Conservation (phyloP, 192 early-diverging fungal genomes). For the Funneliformis geosporum region DNA sequence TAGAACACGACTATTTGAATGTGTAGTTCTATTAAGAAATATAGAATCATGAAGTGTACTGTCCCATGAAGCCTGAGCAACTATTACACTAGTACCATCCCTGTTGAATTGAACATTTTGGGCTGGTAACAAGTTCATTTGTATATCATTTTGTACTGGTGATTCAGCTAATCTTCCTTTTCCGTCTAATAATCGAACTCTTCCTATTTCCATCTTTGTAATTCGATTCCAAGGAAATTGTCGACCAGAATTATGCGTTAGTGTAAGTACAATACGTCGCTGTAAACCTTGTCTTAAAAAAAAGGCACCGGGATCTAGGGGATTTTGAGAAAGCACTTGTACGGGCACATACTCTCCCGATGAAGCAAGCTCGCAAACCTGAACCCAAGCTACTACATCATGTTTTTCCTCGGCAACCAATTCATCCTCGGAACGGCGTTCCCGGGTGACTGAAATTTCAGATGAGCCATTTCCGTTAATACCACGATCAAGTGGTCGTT, state of each 20-base stretch:
- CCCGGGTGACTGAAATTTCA: constrained; percentile 11
- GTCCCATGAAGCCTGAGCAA: constrained; percentile 69
- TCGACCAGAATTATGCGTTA: constrained; percentile 69
- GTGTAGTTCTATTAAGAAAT: constrained; percentile 65
- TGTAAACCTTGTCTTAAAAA: constrained; percentile 74
- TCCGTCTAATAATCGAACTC: constrained; percentile 54
- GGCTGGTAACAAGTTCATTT: constrained; percentile 48
- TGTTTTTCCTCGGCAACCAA: constrained; percentile 64
- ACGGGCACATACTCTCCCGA: constrained; percentile 66
- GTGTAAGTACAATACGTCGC: constrained; percentile 60
- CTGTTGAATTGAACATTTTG: constrained; percentile 52
- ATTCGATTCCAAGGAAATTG: constrained; percentile 60
- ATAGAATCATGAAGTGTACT: constrained; percentile 70
- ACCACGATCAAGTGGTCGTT: constrained; percentile 41
- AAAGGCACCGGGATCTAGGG: constrained; percentile 56
- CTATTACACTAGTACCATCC: constrained; percentile 65
- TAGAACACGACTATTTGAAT: constrained; percentile 57
- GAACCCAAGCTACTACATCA: constrained; percentile 66
- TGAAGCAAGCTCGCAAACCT: constrained; percentile 62
- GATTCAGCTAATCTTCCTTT: constrained; percentile 60
- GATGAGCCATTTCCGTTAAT: constrained; percentile 43
- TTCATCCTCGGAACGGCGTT: constrained; percentile 60
- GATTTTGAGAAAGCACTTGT: constrained; percentile 48
- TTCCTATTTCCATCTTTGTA: constrained; percentile 47
- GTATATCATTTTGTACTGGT: constrained; percentile 52